Evolutionary conservation across 805 yeast genomes (phyloP), one percentile per base, ranked within the genome.

Genomic region (Pichia heedii): DNA sequence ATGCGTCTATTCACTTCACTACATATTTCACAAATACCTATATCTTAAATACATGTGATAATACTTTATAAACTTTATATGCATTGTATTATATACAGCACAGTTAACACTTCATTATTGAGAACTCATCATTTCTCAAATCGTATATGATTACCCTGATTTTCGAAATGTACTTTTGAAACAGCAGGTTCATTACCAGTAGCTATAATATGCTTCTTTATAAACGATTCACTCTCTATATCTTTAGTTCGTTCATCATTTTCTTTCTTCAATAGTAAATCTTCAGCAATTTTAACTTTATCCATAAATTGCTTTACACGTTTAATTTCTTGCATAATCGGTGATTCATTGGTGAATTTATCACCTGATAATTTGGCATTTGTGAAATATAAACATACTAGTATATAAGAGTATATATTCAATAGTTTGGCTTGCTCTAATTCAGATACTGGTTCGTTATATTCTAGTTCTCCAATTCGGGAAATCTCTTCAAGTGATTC

Each of bases 251-350:
- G 55, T 18, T 59, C 54, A 12, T 58, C 45, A 9, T 36, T 49
- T 5, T 53, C 54, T 19, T 58, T 53, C n/a, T 59, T 46, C 35
- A 60, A 43, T 44, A 55, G 49, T 29, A 52, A 41, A 45, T 61
- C 38, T 19, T 65, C 66, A 5, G 69, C 58, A 3, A 56, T 65
- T 50, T 76, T 76, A 32, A 75, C 69, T 54, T 78, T 70, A 33
- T 70, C 70, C 78, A 83, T 81, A 50, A 81, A 82, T n/a, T 68
- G 55, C 57, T 81, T 83, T 34, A 84, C 80, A 48, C 88, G 67
- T 8, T 66, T 69, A 41, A 85, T 64, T 54, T 84, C 94, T 26
- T 64, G 64, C 79, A 80, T 77, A 19, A 87, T 73, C 2, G 81
- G 79, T 51, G 82, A 86, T 7, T 62, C 57, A 11, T 68, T 69